Evolutionary conservation across 176 grass and related monocot genomes (phyloP).

Genomic region (Alopecurus myosuroides): DNA sequence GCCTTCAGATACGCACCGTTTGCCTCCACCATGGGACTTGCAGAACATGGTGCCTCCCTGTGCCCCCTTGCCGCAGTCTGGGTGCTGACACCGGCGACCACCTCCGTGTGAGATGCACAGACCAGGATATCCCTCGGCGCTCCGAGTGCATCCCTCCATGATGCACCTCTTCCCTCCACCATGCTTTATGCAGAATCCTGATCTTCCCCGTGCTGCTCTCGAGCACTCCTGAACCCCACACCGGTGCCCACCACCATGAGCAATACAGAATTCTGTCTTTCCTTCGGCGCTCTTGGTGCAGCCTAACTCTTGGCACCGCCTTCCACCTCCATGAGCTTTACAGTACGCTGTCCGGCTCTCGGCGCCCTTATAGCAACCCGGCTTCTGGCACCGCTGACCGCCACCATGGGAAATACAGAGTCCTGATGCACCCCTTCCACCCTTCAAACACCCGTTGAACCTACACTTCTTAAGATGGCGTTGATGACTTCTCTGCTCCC

Average conservation of each 20-base stretch:
- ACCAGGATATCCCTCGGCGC: slow-evolving; percentile 72
- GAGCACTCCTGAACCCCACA: slow-evolving; percentile 40
- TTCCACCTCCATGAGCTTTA: slow-evolving; percentile 87
- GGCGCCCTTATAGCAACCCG: slow-evolving; percentile 79
- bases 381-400: slow-evolving; percentile 83
- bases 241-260: slow-evolving; percentile 68
- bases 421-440: slow-evolving; percentile 69
- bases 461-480: slow-evolving; percentile 83
- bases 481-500: slow-evolving; percentile 40
- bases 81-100: slow-evolving; percentile 69
- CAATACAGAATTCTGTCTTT: slow-evolving; percentile 89
- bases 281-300: slow-evolving; percentile 92
- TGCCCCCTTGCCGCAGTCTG: slow-evolving; percentile 60
- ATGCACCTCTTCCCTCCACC: slow-evolving; percentile 84
- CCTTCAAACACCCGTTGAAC: slow-evolving; percentile 86
- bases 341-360: slow-evolving; percentile 82
- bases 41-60: slow-evolving; percentile 88
- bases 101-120: slow-evolving; percentile 88
- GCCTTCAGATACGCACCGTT: slow-evolving; percentile 67
- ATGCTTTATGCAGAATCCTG: slow-evolving; percentile 76
- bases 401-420: slow-evolving; percentile 90
- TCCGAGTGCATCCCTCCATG: slow-evolving; percentile 58
- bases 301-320: slow-evolving; percentile 70
- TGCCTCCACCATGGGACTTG: slow-evolving; percentile 88
- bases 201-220: slow-evolving; percentile 72